These are phyloP conservation scores for Pugionium dolabratum DNA, from an alignment of 345 rosid species.

Conservation along the genomic window DNA sequence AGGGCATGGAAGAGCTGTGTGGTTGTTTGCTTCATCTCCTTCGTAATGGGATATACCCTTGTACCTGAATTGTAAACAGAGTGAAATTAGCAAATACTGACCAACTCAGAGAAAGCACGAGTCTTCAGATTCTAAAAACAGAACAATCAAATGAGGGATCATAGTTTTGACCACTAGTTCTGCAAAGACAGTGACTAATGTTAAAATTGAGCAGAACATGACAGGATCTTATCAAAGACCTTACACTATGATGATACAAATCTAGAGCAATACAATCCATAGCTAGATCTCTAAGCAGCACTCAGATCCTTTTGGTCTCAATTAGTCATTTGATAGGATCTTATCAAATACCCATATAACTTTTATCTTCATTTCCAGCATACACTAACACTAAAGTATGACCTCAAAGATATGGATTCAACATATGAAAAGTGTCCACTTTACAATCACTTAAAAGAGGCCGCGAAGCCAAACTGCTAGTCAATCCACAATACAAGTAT, in stretches of 20 bases:
- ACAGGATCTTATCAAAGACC: background rate
- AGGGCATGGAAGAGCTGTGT: constrained; percentile 86
- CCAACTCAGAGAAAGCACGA: constrained; percentile 6
- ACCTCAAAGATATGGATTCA: constrained; percentile 4
- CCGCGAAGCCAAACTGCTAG: background rate
- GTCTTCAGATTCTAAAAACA: constrained; percentile 10
- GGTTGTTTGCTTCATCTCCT: constrained; percentile 63
- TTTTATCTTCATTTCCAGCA: background rate
- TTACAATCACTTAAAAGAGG: constrained; percentile 5
- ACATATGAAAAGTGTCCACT: background rate
- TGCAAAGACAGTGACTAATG: constrained; percentile 10
- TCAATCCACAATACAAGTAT: background rate
- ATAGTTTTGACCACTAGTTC: constrained; percentile 3
- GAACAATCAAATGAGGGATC: background rate
- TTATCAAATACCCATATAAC: background rate
- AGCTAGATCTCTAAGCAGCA: constrained; percentile 15
- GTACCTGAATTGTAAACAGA: constrained; percentile 50
- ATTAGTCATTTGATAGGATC: background rate
- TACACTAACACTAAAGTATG: background rate
- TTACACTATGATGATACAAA: background rate
- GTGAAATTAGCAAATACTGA: constrained; percentile 2
- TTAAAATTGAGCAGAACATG: background rate
- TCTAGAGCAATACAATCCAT: background rate
- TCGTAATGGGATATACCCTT: constrained; percentile 96
- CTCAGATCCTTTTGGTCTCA: background rate